Conservation (phyloP, 2,329 filamentous ascomycete species). For the Fusarium bactridioides region DNA sequence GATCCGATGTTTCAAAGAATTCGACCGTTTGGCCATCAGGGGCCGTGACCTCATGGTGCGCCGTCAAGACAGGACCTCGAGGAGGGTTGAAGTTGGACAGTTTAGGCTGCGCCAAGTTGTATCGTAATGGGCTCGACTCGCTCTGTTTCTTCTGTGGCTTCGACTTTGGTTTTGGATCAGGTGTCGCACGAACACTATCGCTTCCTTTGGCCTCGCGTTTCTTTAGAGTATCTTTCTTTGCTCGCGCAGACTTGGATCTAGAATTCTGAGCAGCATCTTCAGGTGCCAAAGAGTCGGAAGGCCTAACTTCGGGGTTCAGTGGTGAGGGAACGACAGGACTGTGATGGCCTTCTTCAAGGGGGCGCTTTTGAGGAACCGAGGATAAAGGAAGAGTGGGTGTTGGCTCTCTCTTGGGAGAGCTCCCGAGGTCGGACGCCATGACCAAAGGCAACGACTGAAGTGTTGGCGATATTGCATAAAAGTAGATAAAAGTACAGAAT, state of each 20-base stretch:
- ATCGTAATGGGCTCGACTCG: conserved; percentile 63
- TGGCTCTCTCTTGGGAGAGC: conserved; percentile 51
- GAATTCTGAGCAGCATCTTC: conserved; percentile 58
- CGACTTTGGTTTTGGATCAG: conserved; percentile 58
- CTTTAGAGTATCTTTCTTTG: conserved; percentile 73
- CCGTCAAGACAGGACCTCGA: conserved; percentile 64
- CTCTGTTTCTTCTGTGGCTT: conserved; percentile 49
- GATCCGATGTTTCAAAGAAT: conserved; percentile 70
- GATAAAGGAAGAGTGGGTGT: conserved; percentile 52
- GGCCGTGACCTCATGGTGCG: conserved; percentile 61
- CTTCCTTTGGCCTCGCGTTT: conserved; percentile 70
- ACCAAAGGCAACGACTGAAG: conserved; percentile 3
- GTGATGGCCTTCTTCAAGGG: conserved; percentile 71
- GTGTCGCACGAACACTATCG: conserved; percentile 63
- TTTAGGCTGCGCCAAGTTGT: conserved; percentile 71
- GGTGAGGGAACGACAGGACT: conserved; percentile 76
- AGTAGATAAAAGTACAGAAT: neutral
- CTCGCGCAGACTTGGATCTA: conserved; percentile 53
- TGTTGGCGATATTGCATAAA: neutral
- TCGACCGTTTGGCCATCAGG: conserved; percentile 61
- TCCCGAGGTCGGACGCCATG: conserved; percentile 50
- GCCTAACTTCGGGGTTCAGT: conserved; percentile 71
- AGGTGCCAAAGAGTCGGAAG: conserved; percentile 48
- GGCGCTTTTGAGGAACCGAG: conserved; percentile 69
- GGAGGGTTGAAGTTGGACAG: conserved; percentile 67